Conservation (phyloP, 2,329 filamentous ascomycete species). For the Xylaria sp. region DNA sequence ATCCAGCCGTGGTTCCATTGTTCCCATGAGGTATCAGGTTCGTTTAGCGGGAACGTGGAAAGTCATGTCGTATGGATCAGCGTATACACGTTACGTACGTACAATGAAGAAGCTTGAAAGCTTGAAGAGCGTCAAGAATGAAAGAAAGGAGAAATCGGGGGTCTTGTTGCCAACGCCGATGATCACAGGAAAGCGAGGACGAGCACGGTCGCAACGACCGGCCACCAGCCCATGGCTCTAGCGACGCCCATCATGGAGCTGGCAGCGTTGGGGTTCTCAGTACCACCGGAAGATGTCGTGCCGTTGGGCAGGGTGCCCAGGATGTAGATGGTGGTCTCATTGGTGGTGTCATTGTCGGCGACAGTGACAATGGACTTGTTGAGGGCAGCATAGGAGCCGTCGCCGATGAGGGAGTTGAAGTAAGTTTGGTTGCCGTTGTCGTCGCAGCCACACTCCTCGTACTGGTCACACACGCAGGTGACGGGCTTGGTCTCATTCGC, state of each 20-base stretch:
- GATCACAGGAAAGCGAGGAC: conserved; percentile 49
- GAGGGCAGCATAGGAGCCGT: conserved; percentile 61
- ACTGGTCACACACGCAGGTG: conserved; percentile 61
- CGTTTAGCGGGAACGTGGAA: too few species aligned
- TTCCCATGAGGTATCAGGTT: too few species aligned
- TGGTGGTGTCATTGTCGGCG: conserved; percentile 63
- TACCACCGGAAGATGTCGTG: conserved; percentile 57
- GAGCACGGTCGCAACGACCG: conserved; percentile 47
- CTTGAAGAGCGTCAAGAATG: conserved; percentile 3
- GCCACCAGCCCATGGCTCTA: conserved; percentile 53
- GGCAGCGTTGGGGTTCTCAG: conserved; percentile 43
- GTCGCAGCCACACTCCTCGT: conserved; percentile 56
- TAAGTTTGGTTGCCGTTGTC: conserved; percentile 68
- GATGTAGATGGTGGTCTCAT: conserved; percentile 61
- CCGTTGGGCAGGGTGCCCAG: conserved; percentile 77
- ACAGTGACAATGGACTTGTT: conserved; percentile 67
- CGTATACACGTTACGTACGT: too few species aligned
- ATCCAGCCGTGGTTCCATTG: too few species aligned
- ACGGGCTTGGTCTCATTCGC: conserved; percentile 64
- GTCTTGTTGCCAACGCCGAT: conserved; percentile 2
- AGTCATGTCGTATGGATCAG: conserved; percentile 2
- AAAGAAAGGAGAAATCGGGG: neutral
- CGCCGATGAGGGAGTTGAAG: conserved; percentile 64
- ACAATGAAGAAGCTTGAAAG: too few species aligned
- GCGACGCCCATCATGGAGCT: conserved; percentile 39